Percentiles rank a stretch among this genome's conserved stretches.
Conservation (phyloP, 257 asterid species). For the Gynochthodes officinalis region DNA sequence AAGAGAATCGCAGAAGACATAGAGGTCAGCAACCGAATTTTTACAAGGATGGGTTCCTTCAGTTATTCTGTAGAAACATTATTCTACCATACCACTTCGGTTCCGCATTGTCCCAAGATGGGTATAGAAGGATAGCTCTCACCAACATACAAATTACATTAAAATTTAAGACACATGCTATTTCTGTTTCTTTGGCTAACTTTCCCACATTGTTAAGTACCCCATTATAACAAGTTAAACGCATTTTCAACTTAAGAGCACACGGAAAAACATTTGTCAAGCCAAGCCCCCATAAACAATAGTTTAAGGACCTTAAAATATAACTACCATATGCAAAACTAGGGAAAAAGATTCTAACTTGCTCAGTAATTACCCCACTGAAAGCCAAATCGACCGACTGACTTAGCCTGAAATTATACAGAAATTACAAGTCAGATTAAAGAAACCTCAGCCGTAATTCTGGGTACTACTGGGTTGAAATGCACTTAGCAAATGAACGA, state of each 20-base stretch:
- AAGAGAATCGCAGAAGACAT: neutral
- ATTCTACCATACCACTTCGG: neutral
- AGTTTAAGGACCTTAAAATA: neutral
- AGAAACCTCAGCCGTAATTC: neutral
- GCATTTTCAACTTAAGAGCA: neutral
- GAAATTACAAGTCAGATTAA: conserved; percentile 1
- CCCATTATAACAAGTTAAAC: neutral
- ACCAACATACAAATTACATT: neutral
- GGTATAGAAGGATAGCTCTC: neutral
- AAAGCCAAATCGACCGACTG: conserved; percentile 53
- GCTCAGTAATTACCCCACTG: conserved; percentile 53
- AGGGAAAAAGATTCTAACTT: neutral
- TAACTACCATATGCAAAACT: neutral
- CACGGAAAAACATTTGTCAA: no score
- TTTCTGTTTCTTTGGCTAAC: neutral
- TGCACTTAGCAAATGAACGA: conserved; percentile 2
- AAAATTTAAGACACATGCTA: neutral
- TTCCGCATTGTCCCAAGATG: neutral
- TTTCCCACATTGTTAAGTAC: neutral
- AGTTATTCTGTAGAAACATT: neutral
- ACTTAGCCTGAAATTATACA: conserved; percentile 50
- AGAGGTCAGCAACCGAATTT: neutral
- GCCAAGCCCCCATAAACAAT: neutral
- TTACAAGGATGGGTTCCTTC: neutral
- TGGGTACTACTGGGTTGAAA: neutral